A percentile compares a stretch with the other conserved stretches of the same genome.
These are phyloP conservation scores for Bipolaris oryzae DNA, from an alignment of 2,329 filamentous ascomycete species.

Conservation along the genomic window DNA sequence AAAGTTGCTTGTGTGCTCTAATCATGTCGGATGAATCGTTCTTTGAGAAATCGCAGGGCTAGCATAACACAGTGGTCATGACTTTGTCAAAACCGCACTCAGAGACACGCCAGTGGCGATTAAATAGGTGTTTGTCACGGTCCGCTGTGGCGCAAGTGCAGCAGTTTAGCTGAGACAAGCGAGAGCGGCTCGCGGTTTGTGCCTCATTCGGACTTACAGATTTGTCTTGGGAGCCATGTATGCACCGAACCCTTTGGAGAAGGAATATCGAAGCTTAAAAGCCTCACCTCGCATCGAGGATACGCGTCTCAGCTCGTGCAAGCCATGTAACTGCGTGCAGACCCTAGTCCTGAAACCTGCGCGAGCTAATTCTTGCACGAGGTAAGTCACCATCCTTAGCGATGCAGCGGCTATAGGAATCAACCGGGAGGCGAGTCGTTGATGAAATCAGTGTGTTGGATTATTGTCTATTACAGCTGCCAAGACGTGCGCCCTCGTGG, in stretches of 20 bases:
- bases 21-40: not conserved
- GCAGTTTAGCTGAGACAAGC: not conserved
- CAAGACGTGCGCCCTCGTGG: slow-evolving; percentile 27
- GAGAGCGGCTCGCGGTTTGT: slow-evolving; percentile 7
- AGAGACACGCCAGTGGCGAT: not conserved
- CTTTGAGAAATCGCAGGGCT: not conserved
- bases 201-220: slow-evolving; percentile 1
- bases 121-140: not conserved
- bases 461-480: slow-evolving; percentile 40
- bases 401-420: not conserved
- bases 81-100: too few relatives aligned
- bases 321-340: not conserved
- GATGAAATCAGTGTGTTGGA: slow-evolving; percentile 14
- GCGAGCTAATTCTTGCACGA: not conserved
- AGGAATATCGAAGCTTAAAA: slow-evolving; percentile 1
- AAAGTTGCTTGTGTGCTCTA: not conserved
- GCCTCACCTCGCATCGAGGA: slow-evolving; percentile 2
- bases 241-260: slow-evolving; percentile 3
- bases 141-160: not conserved
- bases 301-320: slow-evolving; percentile 1
- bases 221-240: not conserved
- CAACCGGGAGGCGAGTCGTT: not conserved
- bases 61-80: not conserved
- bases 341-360: slow-evolving; percentile 1
- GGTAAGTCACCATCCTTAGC: not conserved